Base-by-base conservation (phyloP, 306 rosid genomes). In the Macrotyloma uniflorum region DNA sequence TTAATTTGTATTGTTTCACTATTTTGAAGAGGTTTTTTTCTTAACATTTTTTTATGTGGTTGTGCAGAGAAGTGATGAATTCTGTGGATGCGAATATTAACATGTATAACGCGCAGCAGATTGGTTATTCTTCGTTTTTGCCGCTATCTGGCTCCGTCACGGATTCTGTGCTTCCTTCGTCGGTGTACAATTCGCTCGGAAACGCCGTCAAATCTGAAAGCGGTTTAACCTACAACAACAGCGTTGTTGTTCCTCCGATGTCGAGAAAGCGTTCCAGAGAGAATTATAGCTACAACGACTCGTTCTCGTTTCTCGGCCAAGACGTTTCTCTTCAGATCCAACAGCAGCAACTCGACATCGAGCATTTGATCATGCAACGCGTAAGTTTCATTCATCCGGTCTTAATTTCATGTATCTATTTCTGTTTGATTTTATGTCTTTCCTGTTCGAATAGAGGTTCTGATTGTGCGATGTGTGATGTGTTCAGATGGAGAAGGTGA, bases 271-370 rank as follows among this genome's bases (percentile, higher is more conserved):
- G 97, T 10, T 70, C 89, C 8, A 85, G 97, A 51, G 97, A 92
- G 0, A 47, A 22, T n/a, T 70, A 71, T 6, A 43, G 6, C 20
- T 80, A 87, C 6, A 70, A 22, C n/a, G 19, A 79, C 1, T 68
- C 85, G 0, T 92, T 89, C 84, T 90, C 97, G 1, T 90, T 94
- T 58, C 94, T 92, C 5, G 98, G 98, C 2, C 90, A 92, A 53
- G 98, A 94, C 83, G 62, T 94, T 36, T 85, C 95, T 1, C 62
- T 74, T 4, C 97, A 91, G 80, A 79, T 94, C 72, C 97, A 89
- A 4, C 88, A 91, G 3, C 97, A 94, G n/a, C 95, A 92, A 42
- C 79, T 85, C 1, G 95, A 90, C 16, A 50, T 91, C 79, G 91
- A 92, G 45, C 81, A 74, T 4, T 80, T 90, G 12, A 79, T 94